Evolutionary conservation across 2,329 filamentous ascomycete species (phyloP), one percentile per base, ranked within the genome.

Genomic region (Aspergillus tamarii): DNA sequence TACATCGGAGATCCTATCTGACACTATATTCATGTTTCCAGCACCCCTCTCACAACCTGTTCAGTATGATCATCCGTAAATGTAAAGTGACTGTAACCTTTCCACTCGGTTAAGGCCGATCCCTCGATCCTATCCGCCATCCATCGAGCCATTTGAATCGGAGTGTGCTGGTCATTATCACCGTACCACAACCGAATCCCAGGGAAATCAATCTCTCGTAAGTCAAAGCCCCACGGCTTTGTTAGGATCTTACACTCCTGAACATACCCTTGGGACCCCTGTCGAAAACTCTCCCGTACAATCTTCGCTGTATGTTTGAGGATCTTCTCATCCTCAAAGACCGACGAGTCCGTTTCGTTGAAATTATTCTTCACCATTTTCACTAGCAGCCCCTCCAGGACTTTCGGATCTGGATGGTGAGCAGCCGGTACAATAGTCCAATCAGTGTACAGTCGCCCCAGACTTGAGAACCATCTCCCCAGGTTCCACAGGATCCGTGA

Each of bases 41-140:
- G 9, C 30, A 54, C 36, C 4, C 52, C 52, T 16, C 21, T 36
- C 11, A 54, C 32, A 14, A 36, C 30, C 30, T 54, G 7, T 14
- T 54, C 52, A 11, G 32, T 36, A 23, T 54, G 52, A n/a, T 23
- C 30, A 36, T 36, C 52, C 2, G 52, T 54, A 54, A 54, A 54
- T 3, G 52, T 34, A 36, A 54, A 54, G 11, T 54, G 52, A 54
- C 52, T 54, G 21, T 54, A 54, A 4, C 52, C 52, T 19, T 54
- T 54, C 52, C 52, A 54, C 32, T 54, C 52, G 12, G 30, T 54
- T 32, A 54, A 36, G 11, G 16, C 32, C 28, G 52, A 54, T 3
- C 52, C 52, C 32, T 54, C 52, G 32, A 54, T 36, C 21, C 52
- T 10, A 12, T 54, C 19, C 30, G 52, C 52, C 52, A 54, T 54